Conservation (phyloP, 805 yeast genomes). For the Yamadazyma sp. region DNA sequence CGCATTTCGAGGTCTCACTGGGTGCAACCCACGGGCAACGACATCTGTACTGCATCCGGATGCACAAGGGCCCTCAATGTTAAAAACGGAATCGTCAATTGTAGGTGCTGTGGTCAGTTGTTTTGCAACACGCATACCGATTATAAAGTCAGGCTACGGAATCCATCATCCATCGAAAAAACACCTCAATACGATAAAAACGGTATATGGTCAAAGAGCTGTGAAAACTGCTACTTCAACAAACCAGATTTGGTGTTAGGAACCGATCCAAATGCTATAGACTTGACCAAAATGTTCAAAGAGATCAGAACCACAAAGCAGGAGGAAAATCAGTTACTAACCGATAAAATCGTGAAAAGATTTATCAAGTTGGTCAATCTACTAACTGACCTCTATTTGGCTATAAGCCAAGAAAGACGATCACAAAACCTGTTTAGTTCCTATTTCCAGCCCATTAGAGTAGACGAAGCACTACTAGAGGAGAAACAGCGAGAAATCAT, state of each 20-base stretch:
- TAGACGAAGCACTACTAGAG: constrained; percentile 2
- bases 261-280: constrained; percentile 31
- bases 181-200: constrained; percentile 28
- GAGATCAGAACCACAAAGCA: constrained; percentile 39
- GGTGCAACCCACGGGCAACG: constrained; percentile 46
- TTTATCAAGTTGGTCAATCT: constrained; percentile 46
- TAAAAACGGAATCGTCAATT: constrained; percentile 61
- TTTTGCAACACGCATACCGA: constrained; percentile 66
- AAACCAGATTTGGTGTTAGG: constrained; percentile 58
- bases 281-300: constrained; percentile 46
- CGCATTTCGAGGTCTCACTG: constrained; percentile 53
- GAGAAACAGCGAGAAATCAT: constrained; percentile 15
- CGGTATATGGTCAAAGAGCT: constrained; percentile 73
- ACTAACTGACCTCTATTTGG: constrained; percentile 19
- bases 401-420: constrained; percentile 7
- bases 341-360: constrained; percentile 58
- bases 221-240: constrained; percentile 56
- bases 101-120: constrained; percentile 73
- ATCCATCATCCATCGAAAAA: constrained; percentile 42
- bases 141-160: constrained; percentile 50
- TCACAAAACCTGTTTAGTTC: neutral
- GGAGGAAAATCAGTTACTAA: constrained; percentile 52
- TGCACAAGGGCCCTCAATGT: constrained; percentile 39
- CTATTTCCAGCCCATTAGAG: constrained; percentile 1
- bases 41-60: constrained; percentile 36